Evolutionary conservation across 345 rosid species (phyloP), one percentile per base, ranked within the genome.

Genomic region (Eucalyptus tenuipes): DNA sequence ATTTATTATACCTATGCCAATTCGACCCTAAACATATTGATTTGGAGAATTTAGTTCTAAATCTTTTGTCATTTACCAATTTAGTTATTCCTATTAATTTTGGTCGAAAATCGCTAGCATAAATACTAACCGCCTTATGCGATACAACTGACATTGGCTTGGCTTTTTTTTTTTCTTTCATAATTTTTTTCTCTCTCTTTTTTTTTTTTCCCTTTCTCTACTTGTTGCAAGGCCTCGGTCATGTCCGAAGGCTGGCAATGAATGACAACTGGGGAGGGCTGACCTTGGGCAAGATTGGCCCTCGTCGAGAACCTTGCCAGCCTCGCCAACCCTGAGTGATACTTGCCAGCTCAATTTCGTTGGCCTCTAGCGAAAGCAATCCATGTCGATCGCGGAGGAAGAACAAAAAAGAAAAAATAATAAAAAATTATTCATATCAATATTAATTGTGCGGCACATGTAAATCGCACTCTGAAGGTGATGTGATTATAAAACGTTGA

Each of bases 81-180:
- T 61, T 61, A 12, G 16, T 3, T 13, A 59, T 59, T 59, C 5
- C 14, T 13, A 27, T 59, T 9, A 29, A 59, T 61, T 61, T 61
- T 27, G 16, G 31, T 12, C 0, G n/a, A 57, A 57, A 57, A 57
- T 57, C 7, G 6, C n/a, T 7, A 24, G 12, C 2, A 0, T 59
- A 27, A 12, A 12, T 6, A 3, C 2, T 4, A 22, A 0, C 1
- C 0, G 3, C 29, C 61, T 22, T 55, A 55, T 24, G 13, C 0
- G 6, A 24, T 2, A 1, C 14, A 12, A 13, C 0, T 13, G 17
- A 61, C 2, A 59, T 13, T 59, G 1, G 14, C 31, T 6, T 27
- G 31, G 2, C 2, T 59, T 10, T 24, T 27, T 25, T 57, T 57
- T 17, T 49, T 57, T 24, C n/a, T 57, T 24, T 57, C 24, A 20